These are phyloP conservation scores for Aquanectria penicillioides DNA, from an alignment of 2,329 filamentous ascomycete species.

Conservation along the genomic window DNA sequence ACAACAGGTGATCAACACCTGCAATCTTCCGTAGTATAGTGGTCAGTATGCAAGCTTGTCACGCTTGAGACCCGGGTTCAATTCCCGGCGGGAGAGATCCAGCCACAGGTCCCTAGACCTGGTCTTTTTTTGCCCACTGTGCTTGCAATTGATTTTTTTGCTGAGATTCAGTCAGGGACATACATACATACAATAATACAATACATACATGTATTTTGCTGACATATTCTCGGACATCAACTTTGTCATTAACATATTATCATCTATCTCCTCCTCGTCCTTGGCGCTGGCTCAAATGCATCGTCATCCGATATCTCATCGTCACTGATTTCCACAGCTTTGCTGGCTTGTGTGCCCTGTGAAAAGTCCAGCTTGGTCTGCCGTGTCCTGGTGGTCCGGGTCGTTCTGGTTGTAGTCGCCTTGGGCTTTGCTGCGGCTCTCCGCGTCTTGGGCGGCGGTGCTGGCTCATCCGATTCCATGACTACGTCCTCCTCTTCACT, in stretches of 20 bases:
- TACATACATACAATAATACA: no score
- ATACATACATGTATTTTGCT: no score
- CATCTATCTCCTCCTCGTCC: slow-evolving; percentile 43
- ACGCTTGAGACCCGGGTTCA: no score
- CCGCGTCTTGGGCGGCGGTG: slow-evolving; percentile 47
- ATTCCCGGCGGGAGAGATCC: no score
- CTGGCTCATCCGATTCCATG: slow-evolving; percentile 62
- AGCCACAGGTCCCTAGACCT: not conserved
- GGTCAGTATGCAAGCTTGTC: no score
- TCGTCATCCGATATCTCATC: slow-evolving; percentile 73
- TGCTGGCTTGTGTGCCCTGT: slow-evolving; percentile 53
- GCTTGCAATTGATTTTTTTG: not conserved
- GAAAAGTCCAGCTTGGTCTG: slow-evolving; percentile 51
- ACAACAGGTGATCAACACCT: slow-evolving; percentile 14
- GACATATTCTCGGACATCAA: no score
- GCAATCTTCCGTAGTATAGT: no score
- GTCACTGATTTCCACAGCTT: slow-evolving; percentile 69
- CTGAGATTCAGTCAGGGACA: not conserved
- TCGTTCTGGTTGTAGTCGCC: slow-evolving; percentile 13
- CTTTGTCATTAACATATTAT: no score
- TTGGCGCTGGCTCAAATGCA: slow-evolving; percentile 65
- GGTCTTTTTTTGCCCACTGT: not conserved
- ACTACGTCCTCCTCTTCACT: slow-evolving; percentile 59
- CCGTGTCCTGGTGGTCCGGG: slow-evolving; percentile 33
- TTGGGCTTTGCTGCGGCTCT: slow-evolving; percentile 24